A percentile compares a stretch with the other conserved stretches of the same genome.
Conservation (phyloP, 2,329 filamentous ascomycete genomes). For the Orbilia javanica region DNA sequence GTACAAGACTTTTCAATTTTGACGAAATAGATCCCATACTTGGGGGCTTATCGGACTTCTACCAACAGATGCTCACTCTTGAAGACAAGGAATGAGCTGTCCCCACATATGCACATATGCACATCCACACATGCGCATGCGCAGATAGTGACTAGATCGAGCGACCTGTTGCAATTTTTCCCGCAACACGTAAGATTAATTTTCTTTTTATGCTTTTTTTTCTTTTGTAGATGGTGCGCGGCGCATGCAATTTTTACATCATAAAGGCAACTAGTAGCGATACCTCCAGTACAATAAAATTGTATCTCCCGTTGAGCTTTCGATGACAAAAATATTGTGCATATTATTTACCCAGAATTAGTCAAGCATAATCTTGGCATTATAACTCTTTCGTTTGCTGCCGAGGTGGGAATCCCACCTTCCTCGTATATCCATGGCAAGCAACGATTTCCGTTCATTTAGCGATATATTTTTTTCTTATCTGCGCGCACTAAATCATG, state of each 20-base stretch:
- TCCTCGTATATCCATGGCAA: not conserved
- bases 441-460: not conserved
- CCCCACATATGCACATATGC: no score
- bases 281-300: not conserved
- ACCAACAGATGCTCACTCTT: conserved; percentile 42
- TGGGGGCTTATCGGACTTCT: conserved; percentile 48
- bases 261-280: conserved; percentile 1
- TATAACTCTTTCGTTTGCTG: not conserved
- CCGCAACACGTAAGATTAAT: not conserved
- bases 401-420: not conserved
- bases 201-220: not conserved
- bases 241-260: not conserved
- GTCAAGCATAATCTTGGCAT: not conserved
- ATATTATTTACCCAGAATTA: not conserved
- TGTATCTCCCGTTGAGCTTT: not conserved
- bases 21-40: conserved; percentile 44
- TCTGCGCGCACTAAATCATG: not conserved
- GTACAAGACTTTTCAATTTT: conserved; percentile 35
- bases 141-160: not conserved
- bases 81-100: conserved; percentile 4
- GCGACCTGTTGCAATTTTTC: conserved; percentile 7
- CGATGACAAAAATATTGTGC: not conserved
- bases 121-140: no score
- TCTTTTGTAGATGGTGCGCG: conserved; percentile 8
- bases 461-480: not conserved